Evolutionary conservation across 1,139 yeast species (phyloP), one percentile per base, ranked within the genome.

Genomic region (Geotrichum klebahnii): DNA sequence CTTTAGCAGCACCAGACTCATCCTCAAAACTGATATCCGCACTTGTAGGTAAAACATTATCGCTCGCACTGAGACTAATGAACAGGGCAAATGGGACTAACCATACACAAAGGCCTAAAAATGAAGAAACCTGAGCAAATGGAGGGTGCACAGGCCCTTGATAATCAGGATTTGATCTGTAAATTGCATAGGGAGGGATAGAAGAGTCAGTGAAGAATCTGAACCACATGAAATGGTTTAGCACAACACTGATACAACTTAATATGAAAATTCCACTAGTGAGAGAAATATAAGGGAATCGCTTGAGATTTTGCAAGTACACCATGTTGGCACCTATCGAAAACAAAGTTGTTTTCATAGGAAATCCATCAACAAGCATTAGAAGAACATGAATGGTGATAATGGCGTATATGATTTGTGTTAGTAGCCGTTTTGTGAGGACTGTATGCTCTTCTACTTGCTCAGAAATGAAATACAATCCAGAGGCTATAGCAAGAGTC

Each of bases 61-160:
- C 99, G 55, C 88, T 86, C 5, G 97, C 97, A 64, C 95, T 85
- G 54, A 92, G 75, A 46, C 96, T 84, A 24, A 94, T 92, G 68
- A 94, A 90, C 55, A 94, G 74, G 2, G 96, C 82, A 67, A 92
- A 89, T 29, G 99, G 99, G 39, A 92, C 78, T 54, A 90, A 76
- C 99, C 99, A 92, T 12, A 92, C 83, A 60, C 95, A 83, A 39
- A 92, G 71, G 1, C 97, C 98, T 63, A 94, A 89, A 67, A 92
- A 92, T 3, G 97, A 84, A 24, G 97, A 87, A 2, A 92, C 87
- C 64, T 94, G 96, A 1, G 89, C 73, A 63, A 92, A 92, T 5
- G 84, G 74, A 0, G 96, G 95, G 53, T 86, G 78, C 48, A 78
- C 77, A n/a, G 84, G 85, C 9, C 72, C 72, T 8, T 53, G 42